phyloP scores from a whole-genome alignment of 805 yeast genomes.

The Phaffomyces opuntiae region DNA sequence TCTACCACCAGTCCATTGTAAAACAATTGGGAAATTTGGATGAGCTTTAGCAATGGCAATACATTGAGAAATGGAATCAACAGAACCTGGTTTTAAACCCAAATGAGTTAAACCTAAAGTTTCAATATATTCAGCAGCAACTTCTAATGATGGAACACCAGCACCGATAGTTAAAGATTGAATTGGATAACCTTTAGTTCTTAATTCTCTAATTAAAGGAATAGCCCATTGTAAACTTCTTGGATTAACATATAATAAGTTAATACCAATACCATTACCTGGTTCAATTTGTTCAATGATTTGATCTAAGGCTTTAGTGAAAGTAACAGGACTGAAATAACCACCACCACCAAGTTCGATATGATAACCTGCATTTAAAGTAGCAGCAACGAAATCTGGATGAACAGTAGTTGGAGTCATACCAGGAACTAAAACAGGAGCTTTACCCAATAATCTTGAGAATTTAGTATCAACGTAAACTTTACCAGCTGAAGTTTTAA shows the following conservation, averaged over 20 bases:
- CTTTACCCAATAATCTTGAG: slow-evolving; percentile 84
- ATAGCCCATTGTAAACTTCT: slow-evolving; percentile 98
- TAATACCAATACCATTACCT: slow-evolving; percentile 87
- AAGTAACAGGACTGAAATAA: slow-evolving; percentile 66
- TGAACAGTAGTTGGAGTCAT: slow-evolving; percentile 98
- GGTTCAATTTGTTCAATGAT: slow-evolving; percentile 66
- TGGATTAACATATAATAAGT: slow-evolving; percentile 94
- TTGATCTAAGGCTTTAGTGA: slow-evolving; percentile 69
- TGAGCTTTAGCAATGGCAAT: slow-evolving; percentile 90
- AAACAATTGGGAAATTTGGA: slow-evolving; percentile 92
- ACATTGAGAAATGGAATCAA: slow-evolving; percentile 83
- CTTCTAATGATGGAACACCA: slow-evolving; percentile 98
- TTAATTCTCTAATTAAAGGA: slow-evolving; percentile 83
- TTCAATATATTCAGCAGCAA: slow-evolving; percentile 92
- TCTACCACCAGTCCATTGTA: slow-evolving; percentile 99
- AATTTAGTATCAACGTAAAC: slow-evolving; percentile 89
- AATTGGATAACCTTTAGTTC: slow-evolving; percentile 90
- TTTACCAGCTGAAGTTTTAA: slow-evolving; percentile 66
- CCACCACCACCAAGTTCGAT: slow-evolving; percentile 99
- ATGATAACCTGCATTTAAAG: slow-evolving; percentile 93
- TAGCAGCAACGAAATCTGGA: slow-evolving; percentile 89
- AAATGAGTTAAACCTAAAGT: slow-evolving; percentile 88
- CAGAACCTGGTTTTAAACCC: slow-evolving; percentile 96
- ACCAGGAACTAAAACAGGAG: slow-evolving; percentile 97
- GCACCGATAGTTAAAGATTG: slow-evolving; percentile 98